phyloP scores from a whole-genome alignment of 148 eudicot species.

The Fagopyrum homotropicum region DNA sequence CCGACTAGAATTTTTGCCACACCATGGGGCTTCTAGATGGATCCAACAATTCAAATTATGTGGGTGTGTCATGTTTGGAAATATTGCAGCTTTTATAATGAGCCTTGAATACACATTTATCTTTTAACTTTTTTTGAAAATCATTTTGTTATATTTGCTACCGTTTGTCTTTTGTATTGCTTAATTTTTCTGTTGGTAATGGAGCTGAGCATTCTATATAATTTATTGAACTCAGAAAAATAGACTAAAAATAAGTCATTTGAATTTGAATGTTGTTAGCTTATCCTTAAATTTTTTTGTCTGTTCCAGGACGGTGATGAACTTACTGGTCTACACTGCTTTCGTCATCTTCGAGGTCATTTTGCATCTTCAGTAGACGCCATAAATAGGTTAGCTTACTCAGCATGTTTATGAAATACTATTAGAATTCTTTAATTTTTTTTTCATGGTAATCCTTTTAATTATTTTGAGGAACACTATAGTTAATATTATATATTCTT shows the following conservation, averaged over 20 bases:
- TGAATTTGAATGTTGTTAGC: neutral
- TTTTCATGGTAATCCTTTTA: neutral
- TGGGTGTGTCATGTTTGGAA: neutral
- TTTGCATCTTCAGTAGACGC: conserved; percentile 69
- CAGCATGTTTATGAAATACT: conserved; percentile 8
- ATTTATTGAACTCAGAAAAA: neutral
- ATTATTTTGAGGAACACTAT: neutral
- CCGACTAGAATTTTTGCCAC: neutral
- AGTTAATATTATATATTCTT: neutral
- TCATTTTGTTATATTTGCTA: neutral
- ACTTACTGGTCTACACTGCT: conserved; percentile 92
- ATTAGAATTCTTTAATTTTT: neutral
- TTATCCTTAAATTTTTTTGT: neutral
- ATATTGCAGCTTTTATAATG: neutral
- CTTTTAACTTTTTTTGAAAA: neutral
- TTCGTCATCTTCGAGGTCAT: conserved; percentile 90
- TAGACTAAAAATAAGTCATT: neutral
- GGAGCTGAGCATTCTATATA: neutral
- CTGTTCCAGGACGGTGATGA: conserved; percentile 72
- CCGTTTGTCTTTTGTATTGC: neutral
- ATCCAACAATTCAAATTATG: neutral
- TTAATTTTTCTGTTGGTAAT: neutral
- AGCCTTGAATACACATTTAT: neutral
- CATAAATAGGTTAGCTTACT: conserved; percentile 71
- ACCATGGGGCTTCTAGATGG: neutral